These are phyloP conservation scores for Juglanconis sp. DNA, from an alignment of 2,329 filamentous ascomycete genomes.

Conservation along the genomic window DNA sequence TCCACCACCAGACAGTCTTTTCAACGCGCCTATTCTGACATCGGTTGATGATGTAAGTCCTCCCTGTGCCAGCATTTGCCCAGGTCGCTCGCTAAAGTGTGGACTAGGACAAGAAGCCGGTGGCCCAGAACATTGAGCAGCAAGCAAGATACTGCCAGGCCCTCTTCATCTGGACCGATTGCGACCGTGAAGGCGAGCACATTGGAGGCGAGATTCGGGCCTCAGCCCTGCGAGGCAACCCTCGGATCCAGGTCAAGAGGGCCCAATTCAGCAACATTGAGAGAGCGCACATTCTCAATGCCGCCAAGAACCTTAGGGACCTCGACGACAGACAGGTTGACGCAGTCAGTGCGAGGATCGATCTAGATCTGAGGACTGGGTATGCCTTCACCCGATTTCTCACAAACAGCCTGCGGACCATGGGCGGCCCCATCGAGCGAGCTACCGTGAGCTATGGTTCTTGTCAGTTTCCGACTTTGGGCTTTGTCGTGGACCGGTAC, in stretches of 20 bases:
- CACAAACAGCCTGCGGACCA: constrained; percentile 69
- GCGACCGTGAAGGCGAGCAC: constrained; percentile 94
- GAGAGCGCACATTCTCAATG: constrained; percentile 80
- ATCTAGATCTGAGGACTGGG: constrained; percentile 88
- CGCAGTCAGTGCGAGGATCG: constrained; percentile 84
- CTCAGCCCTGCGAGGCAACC: constrained; percentile 72
- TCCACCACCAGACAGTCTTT: constrained; percentile 75
- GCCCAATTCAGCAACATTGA: constrained; percentile 97
- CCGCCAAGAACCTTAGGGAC: constrained; percentile 71
- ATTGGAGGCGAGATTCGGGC: constrained; percentile 89
- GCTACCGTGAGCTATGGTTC: constrained; percentile 85
- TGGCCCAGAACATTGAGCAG: constrained; percentile 80
- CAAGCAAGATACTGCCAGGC: constrained; percentile 71
- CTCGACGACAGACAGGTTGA: constrained; percentile 84
- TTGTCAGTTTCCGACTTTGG: constrained; percentile 94
- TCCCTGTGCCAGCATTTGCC: not conserved
- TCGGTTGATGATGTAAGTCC: constrained; percentile 61
- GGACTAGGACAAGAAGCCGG: constrained; percentile 67
- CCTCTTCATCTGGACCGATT: constrained; percentile 98
- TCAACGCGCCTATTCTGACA: constrained; percentile 73
- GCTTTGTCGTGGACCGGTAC: constrained; percentile 95
- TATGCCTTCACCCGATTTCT: constrained; percentile 89
- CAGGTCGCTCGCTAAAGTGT: constrained; percentile 16
- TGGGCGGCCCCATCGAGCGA: constrained; percentile 65
- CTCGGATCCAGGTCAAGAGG: constrained; percentile 72